Percentiles rank a stretch among this genome's conserved stretches.
These are phyloP conservation scores for Phanerochaete sordida DNA, from an alignment of 768 basidiomycete genomes.

Conservation along the genomic window DNA sequence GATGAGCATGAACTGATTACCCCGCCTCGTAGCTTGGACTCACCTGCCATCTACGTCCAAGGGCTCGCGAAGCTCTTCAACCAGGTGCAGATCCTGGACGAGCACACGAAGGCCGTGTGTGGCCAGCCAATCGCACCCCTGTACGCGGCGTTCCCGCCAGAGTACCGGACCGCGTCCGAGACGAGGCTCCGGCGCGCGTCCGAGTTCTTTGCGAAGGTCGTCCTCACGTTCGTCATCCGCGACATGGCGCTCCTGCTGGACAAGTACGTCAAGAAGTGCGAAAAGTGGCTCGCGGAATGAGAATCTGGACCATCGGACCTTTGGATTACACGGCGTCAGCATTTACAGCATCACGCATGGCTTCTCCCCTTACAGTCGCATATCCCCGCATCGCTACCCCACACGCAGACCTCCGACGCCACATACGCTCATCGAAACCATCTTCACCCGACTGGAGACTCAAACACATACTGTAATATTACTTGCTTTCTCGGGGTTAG, in stretches of 20 bases:
- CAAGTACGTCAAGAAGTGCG: conserved; percentile 92
- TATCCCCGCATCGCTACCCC: background rate
- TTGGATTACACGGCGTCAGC: background rate
- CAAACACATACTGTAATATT: conserved; percentile 4
- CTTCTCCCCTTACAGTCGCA: background rate
- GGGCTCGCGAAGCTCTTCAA: conserved; percentile 71
- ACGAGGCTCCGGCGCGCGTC: conserved; percentile 74
- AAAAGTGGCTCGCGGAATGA: conserved; percentile 86
- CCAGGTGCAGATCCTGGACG: conserved; percentile 78
- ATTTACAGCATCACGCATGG: background rate
- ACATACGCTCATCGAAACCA: background rate
- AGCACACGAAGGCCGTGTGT: conserved; percentile 74
- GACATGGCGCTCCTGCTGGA: conserved; percentile 84
- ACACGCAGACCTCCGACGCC: background rate
- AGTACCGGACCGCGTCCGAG: conserved; percentile 64
- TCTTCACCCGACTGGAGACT: background rate
- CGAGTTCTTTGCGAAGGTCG: conserved; percentile 89
- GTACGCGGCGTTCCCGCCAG: conserved; percentile 66
- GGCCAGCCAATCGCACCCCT: conserved; percentile 65
- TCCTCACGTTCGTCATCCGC: conserved; percentile 85
- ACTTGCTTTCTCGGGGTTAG: conserved; percentile 3
- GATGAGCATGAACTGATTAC: background rate
- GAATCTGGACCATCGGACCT: conserved; percentile 10
- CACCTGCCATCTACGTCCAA: conserved; percentile 79
- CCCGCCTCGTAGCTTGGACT: conserved; percentile 62